Evolutionary conservation across 306 rosid species (phyloP).

Genomic region (Luffa acutangula): DNA sequence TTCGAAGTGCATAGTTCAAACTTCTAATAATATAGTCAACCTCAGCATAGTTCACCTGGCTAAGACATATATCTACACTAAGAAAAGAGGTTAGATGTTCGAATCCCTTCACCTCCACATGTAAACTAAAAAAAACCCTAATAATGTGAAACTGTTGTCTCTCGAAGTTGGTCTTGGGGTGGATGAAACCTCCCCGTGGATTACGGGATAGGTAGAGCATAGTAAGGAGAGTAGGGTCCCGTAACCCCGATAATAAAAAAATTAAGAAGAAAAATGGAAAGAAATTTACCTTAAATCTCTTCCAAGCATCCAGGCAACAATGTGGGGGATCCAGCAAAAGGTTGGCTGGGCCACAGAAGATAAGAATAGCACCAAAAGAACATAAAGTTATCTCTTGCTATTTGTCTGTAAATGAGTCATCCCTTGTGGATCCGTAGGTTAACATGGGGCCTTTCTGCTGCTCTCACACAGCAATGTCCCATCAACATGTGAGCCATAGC

Average conservation of each 20-base stretch:
- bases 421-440: conserved; percentile 7
- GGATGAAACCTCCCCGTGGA: background rate
- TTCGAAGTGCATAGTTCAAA: background rate
- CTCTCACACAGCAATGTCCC: conserved; percentile 9
- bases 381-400: background rate
- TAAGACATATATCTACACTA: too few species aligned
- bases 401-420: conserved; percentile 4
- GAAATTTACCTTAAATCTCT: background rate
- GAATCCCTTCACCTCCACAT: too few species aligned
- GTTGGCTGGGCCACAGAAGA: background rate
- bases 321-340: background rate
- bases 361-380: background rate
- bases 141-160: background rate
- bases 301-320: conserved; percentile 5
- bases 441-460: conserved; percentile 7
- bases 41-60: too few species aligned
- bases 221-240: background rate
- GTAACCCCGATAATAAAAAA: background rate
- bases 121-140: background rate
- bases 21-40: background rate
- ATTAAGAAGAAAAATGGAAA: background rate
- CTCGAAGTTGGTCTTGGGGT: background rate
- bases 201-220: background rate
- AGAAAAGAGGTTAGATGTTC: too few species aligned
- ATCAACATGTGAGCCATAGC: conserved; percentile 5